Evolutionary conservation across 805 yeast genomes (phyloP).

Genomic region (Babjeviella inositovora): DNA sequence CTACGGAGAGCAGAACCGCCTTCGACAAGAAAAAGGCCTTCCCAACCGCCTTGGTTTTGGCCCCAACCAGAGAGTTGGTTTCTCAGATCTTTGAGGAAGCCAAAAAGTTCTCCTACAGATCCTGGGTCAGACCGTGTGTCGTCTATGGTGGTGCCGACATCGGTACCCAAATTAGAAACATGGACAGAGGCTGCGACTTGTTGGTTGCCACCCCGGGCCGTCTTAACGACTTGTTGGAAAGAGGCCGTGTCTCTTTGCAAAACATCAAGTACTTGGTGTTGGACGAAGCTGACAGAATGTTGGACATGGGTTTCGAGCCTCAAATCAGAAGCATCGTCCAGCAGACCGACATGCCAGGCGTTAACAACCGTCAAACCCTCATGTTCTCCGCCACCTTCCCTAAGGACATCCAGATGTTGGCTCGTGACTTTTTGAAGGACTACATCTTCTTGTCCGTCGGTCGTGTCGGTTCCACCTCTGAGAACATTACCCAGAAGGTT

Average conservation of each 20-base stretch:
- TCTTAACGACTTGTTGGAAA: constrained; percentile 85
- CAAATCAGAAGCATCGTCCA: constrained; percentile 97
- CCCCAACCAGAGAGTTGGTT: constrained; percentile 98
- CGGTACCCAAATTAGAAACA: constrained; percentile 70
- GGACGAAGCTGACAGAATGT: constrained; percentile 99
- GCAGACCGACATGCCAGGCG: constrained; percentile 95
- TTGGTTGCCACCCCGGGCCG: constrained; percentile 99
- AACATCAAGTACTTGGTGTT: constrained; percentile 88
- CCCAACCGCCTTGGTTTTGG: constrained; percentile 92
- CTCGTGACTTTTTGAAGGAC: constrained; percentile 91
- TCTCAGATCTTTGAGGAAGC: constrained; percentile 95
- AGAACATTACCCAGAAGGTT: constrained; percentile 91
- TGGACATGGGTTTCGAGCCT: constrained; percentile 99
- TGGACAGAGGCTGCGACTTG: constrained; percentile 89
- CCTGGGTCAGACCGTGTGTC: constrained; percentile 95
- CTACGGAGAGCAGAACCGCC: constrained; percentile 28
- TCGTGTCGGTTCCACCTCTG: constrained; percentile 98
- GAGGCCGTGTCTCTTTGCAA: constrained; percentile 81
- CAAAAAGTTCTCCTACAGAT: constrained; percentile 88
- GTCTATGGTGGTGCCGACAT: constrained; percentile 99
- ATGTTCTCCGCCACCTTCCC: constrained; percentile 99
- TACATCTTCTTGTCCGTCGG: constrained; percentile 95
- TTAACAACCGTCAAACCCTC: constrained; percentile 82
- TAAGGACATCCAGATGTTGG: constrained; percentile 89
- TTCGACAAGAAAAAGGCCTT: constrained; percentile 63